phyloP scores from a whole-genome alignment of 23 red algal species.

The Cyanidioschyzon merolae region DNA sequence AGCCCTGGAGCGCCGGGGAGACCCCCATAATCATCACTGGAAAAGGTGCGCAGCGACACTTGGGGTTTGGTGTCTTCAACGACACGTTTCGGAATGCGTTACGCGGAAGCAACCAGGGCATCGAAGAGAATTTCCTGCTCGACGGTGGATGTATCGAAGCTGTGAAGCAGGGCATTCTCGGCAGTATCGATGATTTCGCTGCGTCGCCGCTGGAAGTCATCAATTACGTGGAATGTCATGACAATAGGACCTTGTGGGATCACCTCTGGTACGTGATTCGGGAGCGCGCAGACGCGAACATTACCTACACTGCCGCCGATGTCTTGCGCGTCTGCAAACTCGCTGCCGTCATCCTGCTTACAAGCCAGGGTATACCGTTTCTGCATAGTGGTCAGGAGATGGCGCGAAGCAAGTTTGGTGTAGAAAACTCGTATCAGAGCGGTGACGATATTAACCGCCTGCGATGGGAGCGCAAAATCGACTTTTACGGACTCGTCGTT shows the following conservation, averaged over 20 bases:
- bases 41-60: conserved; percentile 57
- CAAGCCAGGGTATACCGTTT: conserved; percentile 67
- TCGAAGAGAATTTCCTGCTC: conserved; percentile 61
- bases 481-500: conserved; percentile 27
- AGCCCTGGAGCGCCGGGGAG: conserved; percentile 68
- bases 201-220: conserved; percentile 49
- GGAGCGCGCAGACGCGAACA: neutral
- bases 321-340: conserved; percentile 30
- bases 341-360: conserved; percentile 57
- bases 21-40: conserved; percentile 48
- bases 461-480: conserved; percentile 47
- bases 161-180: conserved; percentile 64
- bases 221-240: conserved; percentile 88
- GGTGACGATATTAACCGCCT: conserved; percentile 63
- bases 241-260: conserved; percentile 72
- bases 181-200: conserved; percentile 60
- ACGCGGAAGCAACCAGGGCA: conserved; percentile 43
- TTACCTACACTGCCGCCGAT: conserved; percentile 19
- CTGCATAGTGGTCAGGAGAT: conserved; percentile 70
- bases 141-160: conserved; percentile 39
- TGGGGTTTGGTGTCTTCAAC: conserved; percentile 79
- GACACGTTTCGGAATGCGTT: conserved; percentile 73
- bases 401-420: conserved; percentile 66
- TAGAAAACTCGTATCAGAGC: conserved; percentile 66
- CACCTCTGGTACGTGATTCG: conserved; percentile 22